phyloP scores from a whole-genome alignment of 2,329 filamentous ascomycete genomes.

The Magnaporthiopsis incrustans region DNA sequence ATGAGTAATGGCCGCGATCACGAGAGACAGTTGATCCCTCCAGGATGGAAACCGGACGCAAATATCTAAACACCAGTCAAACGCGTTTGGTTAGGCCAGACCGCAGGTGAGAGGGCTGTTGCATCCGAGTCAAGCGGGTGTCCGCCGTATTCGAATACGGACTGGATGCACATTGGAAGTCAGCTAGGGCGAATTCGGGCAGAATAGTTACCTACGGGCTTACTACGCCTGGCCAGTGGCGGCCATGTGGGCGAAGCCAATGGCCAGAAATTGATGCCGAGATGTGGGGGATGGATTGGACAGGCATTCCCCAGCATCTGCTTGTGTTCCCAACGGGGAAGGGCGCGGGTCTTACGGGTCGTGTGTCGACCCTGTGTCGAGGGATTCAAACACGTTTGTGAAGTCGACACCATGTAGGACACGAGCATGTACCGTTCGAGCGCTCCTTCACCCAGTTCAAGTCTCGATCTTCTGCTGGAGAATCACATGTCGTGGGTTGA shows the following conservation, averaged over 20 bases:
- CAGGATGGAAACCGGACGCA: background rate
- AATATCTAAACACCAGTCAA: background rate
- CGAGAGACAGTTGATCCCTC: background rate
- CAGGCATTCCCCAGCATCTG: background rate
- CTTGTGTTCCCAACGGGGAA: no score
- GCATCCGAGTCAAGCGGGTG: background rate
- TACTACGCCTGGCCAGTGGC: background rate
- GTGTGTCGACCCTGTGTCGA: no score
- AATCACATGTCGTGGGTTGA: no score
- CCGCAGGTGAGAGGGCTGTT: background rate
- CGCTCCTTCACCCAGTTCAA: no score
- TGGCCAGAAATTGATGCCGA: constrained; percentile 10
- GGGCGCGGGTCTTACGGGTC: no score
- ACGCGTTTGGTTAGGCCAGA: background rate
- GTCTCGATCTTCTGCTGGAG: no score
- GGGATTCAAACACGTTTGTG: no score
- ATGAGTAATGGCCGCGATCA: background rate
- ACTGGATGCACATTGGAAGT: background rate
- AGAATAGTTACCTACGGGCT: background rate
- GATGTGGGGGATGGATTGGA: background rate
- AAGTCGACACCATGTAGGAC: no score
- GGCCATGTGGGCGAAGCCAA: constrained; percentile 13
- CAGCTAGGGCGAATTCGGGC: background rate
- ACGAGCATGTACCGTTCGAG: no score
- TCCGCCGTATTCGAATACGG: background rate